Base-by-base conservation (phyloP, 75 land plant species). In the Gnetum montanum region DNA sequence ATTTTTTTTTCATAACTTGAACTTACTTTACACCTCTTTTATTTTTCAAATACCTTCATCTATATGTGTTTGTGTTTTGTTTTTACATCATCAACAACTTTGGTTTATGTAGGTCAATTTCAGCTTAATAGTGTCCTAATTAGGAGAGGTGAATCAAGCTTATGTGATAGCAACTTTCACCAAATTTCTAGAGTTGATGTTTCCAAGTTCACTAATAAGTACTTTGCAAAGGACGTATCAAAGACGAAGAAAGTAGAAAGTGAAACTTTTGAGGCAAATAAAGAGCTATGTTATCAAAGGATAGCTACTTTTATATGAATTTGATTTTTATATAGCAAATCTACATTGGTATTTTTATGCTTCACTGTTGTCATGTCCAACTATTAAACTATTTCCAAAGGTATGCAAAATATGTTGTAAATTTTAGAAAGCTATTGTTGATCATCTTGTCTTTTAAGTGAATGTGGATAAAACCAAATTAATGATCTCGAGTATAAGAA, bases 141-240 rank as follows among this genome's bases (percentile, higher is more conserved):
- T 7, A 53, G 82, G 22, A 56, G 83, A 26, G n/a, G 83, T 80
- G 20, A 77, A 78, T 46, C 81, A 80, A 57, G 66, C 68, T 1
- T 80, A 80, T 46, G 82, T 80, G 1, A 78, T 78, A 24, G 81
- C 74, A 23, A 78, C 81, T 1, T 78, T 79, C 3, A 78, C 83
- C n/a, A 80, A 80, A 61, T 80, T 8, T 34, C 54, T 41, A 57
- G 58, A 1, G 57, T 77, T 15, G 68, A 78, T 62, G 71, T 63
- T 3, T 46, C 46, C 16, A 80, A 80, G 38, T 63, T 60, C 47
- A 43, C 67, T 8, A 82, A 80, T 51, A 35, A 64, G 30, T 68
- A 70, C 35, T 80, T 80, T 52, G 56, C 56, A 46, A 66, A 46
- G 60, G 70, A 63, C 43, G 69, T 40, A 4, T 46, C 31, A 27